Evolutionary conservation across 805 yeast species (phyloP).

Genomic region (Ogataea thermomethanolica): DNA sequence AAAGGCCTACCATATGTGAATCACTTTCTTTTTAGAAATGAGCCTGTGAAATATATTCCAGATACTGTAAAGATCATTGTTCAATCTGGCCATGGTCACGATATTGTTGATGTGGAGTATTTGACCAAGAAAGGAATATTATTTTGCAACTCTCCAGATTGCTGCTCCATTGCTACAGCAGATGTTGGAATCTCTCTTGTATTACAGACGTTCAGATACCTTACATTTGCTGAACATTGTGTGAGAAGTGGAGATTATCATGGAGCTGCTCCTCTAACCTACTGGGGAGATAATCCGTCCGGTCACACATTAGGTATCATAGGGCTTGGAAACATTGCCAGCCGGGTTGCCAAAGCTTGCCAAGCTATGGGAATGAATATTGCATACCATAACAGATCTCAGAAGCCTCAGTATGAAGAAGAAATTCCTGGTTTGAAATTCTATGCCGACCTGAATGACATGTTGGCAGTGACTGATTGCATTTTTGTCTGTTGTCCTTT

Average conservation of each 20-base stretch:
- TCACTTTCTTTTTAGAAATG: constrained; percentile 34
- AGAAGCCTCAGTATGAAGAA: constrained; percentile 30
- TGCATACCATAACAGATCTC: constrained; percentile 38
- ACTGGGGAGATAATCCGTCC: constrained; percentile 38
- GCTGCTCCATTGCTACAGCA: constrained; percentile 39
- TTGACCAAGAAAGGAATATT: constrained; percentile 32
- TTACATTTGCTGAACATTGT: constrained; percentile 38
- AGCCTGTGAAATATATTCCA: constrained; percentile 32
- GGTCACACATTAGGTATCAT: constrained; percentile 44
- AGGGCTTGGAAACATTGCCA: constrained; percentile 48
- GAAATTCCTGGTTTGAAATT: constrained; percentile 32
- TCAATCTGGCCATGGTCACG: constrained; percentile 40
- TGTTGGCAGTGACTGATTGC: constrained; percentile 31
- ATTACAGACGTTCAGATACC: constrained; percentile 34
- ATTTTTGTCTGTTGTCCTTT: constrained; percentile 39
- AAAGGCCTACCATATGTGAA: constrained; percentile 38
- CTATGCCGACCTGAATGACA: constrained; percentile 24
- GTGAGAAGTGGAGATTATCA: constrained; percentile 33
- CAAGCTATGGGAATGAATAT: constrained; percentile 43
- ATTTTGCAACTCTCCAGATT: constrained; percentile 39
- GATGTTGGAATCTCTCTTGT: constrained; percentile 37
- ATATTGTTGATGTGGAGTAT: constrained; percentile 37
- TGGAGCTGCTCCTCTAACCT: constrained; percentile 30
- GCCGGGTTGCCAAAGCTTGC: constrained; percentile 40
- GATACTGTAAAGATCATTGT: constrained; percentile 35